Evolutionary conservation across 306 rosid genomes (phyloP).

Genomic region (Adenanthera pavonina): DNA sequence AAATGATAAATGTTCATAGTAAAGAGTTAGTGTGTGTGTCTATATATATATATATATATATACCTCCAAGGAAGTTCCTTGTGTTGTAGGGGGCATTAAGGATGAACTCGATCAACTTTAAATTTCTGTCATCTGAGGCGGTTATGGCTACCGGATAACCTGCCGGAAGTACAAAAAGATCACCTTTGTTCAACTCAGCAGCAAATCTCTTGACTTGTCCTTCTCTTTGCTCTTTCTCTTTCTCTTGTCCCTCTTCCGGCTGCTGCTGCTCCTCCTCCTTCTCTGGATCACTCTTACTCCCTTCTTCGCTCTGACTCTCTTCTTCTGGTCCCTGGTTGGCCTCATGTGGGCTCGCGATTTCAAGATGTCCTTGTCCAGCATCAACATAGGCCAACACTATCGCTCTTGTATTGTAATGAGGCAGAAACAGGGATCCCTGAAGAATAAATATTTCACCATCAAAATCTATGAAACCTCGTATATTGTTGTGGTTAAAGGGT

Average conservation of each 20-base stretch:
- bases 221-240: neutral
- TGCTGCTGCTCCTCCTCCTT: neutral
- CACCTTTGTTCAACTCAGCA: slow-evolving; percentile 27
- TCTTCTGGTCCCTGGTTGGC: neutral
- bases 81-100: slow-evolving; percentile 49
- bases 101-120: slow-evolving; percentile 35
- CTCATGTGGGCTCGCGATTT: slow-evolving; percentile 16
- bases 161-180: slow-evolving; percentile 44
- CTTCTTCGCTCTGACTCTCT: neutral
- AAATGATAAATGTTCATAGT: too few relatives aligned
- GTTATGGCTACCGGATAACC: slow-evolving; percentile 42
- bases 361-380: slow-evolving; percentile 30
- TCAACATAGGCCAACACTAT: neutral
- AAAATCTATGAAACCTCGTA: neutral
- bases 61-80: slow-evolving; percentile 59
- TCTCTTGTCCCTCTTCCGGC: neutral
- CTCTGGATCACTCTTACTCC: neutral
- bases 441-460: neutral
- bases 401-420: slow-evolving; percentile 40
- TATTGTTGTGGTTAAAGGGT: too few relatives aligned
- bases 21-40: too few relatives aligned
- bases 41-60: neutral
- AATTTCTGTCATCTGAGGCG: slow-evolving; percentile 18
- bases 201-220: slow-evolving; percentile 17
- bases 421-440: slow-evolving; percentile 39